A percentile compares a stretch with the other conserved stretches of the same genome.
Conservation (phyloP, 140 eudicot genomes). For the Ambrosia hybrid region DNA sequence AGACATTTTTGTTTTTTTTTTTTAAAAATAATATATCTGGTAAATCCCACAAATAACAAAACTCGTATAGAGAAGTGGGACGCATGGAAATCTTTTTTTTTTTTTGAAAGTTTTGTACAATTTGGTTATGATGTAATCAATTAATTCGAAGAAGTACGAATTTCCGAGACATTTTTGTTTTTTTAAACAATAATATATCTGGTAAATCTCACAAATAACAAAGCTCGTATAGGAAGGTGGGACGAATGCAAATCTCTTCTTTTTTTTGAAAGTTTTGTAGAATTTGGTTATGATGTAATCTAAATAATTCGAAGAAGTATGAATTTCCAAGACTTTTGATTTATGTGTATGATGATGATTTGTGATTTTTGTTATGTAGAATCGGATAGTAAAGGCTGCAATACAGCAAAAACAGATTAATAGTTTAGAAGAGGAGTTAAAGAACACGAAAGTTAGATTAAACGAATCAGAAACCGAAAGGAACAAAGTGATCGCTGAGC, state of each 20-base stretch:
- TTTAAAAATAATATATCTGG: too few species aligned
- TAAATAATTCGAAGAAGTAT: too few species aligned
- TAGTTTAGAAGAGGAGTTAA: constrained; percentile 47
- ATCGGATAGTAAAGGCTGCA: constrained; percentile 37
- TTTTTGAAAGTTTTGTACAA: neutral
- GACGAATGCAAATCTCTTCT: neutral
- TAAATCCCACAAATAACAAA: too few species aligned
- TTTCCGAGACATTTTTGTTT: too few species aligned
- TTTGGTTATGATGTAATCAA: neutral
- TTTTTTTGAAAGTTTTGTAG: neutral
- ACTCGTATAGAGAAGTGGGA: too few species aligned
- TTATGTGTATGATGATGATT: neutral
- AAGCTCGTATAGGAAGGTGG: too few species aligned
- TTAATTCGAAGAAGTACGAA: too few species aligned
- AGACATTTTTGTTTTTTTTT: too few species aligned
- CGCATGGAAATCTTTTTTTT: neutral
- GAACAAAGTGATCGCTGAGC: constrained; percentile 27
- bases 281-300: neutral
- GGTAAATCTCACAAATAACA: too few species aligned
- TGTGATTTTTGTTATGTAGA: constrained; percentile 33
- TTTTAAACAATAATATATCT: too few species aligned
- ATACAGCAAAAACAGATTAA: constrained; percentile 48
- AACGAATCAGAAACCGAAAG: constrained; percentile 39
- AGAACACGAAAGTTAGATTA: constrained; percentile 41
- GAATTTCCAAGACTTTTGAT: too few species aligned